These are phyloP conservation scores for Phytomonas francai DNA, from an alignment of 208 protist genomes.

Conservation along the genomic window DNA sequence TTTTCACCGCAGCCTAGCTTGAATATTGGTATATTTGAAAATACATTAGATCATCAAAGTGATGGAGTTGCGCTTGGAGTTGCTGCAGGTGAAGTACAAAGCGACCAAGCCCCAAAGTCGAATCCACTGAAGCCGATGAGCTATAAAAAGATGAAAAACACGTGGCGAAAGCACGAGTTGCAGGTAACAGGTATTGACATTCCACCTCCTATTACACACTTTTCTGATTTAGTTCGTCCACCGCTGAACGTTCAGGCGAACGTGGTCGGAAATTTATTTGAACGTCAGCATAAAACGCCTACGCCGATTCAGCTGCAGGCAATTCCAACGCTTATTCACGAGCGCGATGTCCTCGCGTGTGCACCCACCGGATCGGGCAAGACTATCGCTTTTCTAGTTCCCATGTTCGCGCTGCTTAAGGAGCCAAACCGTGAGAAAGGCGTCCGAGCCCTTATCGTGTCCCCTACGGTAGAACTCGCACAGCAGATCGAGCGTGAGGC, in stretches of 20 bases:
- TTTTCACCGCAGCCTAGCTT: slow-evolving; percentile 34
- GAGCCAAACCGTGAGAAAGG: slow-evolving; percentile 46
- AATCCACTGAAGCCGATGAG: slow-evolving; percentile 67
- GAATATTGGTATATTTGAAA: slow-evolving; percentile 51
- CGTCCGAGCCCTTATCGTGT: slow-evolving; percentile 91
- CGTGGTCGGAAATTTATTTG: slow-evolving; percentile 78
- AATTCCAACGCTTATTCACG: slow-evolving; percentile 89
- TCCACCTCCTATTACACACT: slow-evolving; percentile 76
- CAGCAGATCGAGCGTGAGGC: slow-evolving; percentile 93
- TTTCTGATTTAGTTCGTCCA: slow-evolving; percentile 74
- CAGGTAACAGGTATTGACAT: slow-evolving; percentile 69
- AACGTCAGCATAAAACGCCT: slow-evolving; percentile 79
- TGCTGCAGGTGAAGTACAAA: not conserved
- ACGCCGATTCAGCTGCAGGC: slow-evolving; percentile 97
- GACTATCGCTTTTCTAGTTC: slow-evolving; percentile 92
- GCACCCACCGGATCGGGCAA: slow-evolving; percentile 93
- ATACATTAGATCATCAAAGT: not conserved
- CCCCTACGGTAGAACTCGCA: slow-evolving; percentile 95
- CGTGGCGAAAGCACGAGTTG: slow-evolving; percentile 77
- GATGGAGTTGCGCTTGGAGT: slow-evolving; percentile 5
- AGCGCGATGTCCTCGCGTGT: slow-evolving; percentile 84
- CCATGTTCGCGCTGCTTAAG: slow-evolving; percentile 88
- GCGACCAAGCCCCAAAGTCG: slow-evolving; percentile 4
- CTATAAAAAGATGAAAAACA: slow-evolving; percentile 67
- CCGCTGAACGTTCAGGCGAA: slow-evolving; percentile 65